A percentile compares a stretch with the other conserved stretches of the same genome.
phyloP scores from a whole-genome alignment of 352 stramenopile species.

The Aphanomyces astaci region DNA sequence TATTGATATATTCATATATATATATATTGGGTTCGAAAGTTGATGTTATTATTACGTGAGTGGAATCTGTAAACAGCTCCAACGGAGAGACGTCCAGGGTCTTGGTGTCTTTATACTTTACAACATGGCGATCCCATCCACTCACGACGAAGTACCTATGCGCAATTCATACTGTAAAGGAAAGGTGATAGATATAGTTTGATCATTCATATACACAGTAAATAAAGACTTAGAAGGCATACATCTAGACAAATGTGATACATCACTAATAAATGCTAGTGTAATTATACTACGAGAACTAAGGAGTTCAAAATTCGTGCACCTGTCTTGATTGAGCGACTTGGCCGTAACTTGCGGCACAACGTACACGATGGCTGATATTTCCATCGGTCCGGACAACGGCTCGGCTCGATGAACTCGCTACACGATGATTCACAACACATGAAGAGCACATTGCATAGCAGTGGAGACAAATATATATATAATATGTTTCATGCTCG shows the following conservation, averaged over 20 bases:
- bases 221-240: too few relatives aligned
- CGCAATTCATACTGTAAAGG: too few relatives aligned
- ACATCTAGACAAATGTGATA: too few relatives aligned
- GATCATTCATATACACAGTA: too few relatives aligned
- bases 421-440: not conserved
- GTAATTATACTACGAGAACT: not conserved
- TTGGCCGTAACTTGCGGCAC: not conserved
- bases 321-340: constrained; percentile 12
- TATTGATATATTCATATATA: not conserved
- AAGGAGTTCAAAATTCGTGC: not conserved
- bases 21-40: not conserved
- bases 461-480: too few relatives aligned
- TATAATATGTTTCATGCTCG: too few relatives aligned
- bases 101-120: constrained; percentile 7
- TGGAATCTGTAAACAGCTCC: not conserved
- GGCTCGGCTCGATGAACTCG: not conserved
- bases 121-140: not conserved
- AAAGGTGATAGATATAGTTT: too few relatives aligned
- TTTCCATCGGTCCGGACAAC: not conserved
- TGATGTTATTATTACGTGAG: not conserved
- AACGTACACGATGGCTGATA: not conserved
- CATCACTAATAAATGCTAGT: too few relatives aligned
- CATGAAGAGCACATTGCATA: too few relatives aligned
- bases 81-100: not conserved
- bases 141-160: constrained; percentile 6